A percentile compares a stretch with the other conserved stretches of the same genome.
These are phyloP conservation scores for Venturia oleaginea DNA, from an alignment of 2,329 filamentous ascomycete genomes.

Conservation along the genomic window DNA sequence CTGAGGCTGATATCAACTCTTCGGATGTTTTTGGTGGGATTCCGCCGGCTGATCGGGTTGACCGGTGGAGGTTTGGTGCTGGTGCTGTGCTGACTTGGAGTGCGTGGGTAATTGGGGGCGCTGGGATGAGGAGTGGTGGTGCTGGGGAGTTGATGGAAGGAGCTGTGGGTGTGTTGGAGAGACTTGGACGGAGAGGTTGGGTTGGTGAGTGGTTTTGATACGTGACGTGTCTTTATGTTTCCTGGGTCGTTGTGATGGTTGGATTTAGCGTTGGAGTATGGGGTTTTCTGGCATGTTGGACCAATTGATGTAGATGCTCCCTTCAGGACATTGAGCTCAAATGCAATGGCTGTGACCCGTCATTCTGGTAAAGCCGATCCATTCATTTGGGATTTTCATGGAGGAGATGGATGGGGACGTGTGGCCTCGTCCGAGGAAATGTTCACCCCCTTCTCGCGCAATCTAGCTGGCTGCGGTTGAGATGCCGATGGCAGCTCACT, in stretches of 20 bases:
- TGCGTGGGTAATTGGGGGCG: constrained; percentile 11
- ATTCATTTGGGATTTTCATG: neutral
- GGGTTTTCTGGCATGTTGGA: neutral
- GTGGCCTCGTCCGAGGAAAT: neutral
- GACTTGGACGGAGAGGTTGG: constrained; percentile 6
- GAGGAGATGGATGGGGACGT: neutral
- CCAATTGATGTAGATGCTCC: too few relatives aligned
- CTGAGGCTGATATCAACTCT: neutral
- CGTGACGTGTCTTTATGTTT: neutral
- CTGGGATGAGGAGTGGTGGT: neutral
- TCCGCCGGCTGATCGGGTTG: neutral
- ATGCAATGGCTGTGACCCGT: neutral
- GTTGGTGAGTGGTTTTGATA: constrained; percentile 11
- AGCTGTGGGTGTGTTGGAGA: constrained; percentile 10
- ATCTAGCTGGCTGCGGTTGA: neutral
- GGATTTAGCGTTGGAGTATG: neutral
- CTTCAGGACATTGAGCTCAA: too few relatives aligned
- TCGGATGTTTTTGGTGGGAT: neutral
- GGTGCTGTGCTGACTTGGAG: constrained; percentile 9
- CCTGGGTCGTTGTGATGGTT: neutral
- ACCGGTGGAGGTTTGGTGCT: constrained; percentile 7
- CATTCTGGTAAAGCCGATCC: neutral
- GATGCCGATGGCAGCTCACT: neutral
- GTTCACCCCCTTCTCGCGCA: neutral
- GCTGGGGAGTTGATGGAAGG: constrained; percentile 12